These are phyloP conservation scores for Colletotrichum phormii DNA, from an alignment of 2,329 filamentous ascomycete species.

Conservation along the genomic window DNA sequence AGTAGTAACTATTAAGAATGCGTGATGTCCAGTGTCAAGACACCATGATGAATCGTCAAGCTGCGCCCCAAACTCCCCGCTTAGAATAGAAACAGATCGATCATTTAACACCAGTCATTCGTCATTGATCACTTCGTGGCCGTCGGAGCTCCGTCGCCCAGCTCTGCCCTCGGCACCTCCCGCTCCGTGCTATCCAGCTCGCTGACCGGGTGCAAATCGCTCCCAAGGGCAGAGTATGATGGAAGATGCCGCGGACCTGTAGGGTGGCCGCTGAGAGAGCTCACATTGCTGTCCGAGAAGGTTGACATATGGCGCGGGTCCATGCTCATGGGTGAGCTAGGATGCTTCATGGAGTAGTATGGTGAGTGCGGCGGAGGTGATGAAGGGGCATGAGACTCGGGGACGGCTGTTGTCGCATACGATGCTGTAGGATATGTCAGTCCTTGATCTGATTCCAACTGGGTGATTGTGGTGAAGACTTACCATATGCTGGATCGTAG, in stretches of 20 bases:
- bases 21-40: not conserved
- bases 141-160: constrained; percentile 10
- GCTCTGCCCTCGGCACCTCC: constrained; percentile 3
- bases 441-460: not conserved
- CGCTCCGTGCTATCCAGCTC: constrained; percentile 21
- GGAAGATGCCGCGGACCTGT: not conserved
- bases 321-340: not conserved
- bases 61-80: not conserved
- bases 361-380: constrained; percentile 29
- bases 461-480: not conserved
- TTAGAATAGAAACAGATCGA: not conserved
- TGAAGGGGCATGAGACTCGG: constrained; percentile 1
- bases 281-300: constrained; percentile 24
- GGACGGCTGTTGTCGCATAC: constrained; percentile 16
- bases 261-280: constrained; percentile 9
- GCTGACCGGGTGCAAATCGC: constrained; percentile 25
- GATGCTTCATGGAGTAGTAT: constrained; percentile 20
- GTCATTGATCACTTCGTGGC: not conserved
- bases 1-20: not conserved
- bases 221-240: not conserved
- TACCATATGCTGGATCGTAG: constrained; percentile 22
- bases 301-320: constrained; percentile 21
- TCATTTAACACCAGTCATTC: not conserved
- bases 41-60: not conserved
- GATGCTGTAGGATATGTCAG: constrained; percentile 3